Percentiles rank a stretch among this genome's conserved stretches.
Evolutionary conservation across 371 early-diverging fungal species (phyloP).

Genomic region (Mortierella sp.): DNA sequence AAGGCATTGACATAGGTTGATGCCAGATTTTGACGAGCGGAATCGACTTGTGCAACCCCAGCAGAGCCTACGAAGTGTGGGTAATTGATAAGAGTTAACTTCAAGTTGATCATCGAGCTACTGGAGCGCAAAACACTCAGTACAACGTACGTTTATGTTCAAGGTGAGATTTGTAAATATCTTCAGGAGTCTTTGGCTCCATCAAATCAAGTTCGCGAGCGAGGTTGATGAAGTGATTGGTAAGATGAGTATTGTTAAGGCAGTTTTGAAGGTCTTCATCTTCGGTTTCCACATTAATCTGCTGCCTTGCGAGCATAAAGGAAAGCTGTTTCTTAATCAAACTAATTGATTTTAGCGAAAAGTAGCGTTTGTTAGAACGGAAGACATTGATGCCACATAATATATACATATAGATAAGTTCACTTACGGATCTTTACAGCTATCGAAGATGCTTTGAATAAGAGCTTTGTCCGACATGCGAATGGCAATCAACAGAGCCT

Average conservation of each 20-base stretch:
- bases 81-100: background rate
- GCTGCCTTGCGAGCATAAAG: conserved; percentile 93
- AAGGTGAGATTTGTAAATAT: conserved; percentile 97
- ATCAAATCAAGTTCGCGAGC: conserved; percentile 94
- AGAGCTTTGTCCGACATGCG: conserved; percentile 84
- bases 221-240: conserved; percentile 87
- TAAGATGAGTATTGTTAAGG: conserved; percentile 88
- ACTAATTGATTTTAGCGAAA: conserved; percentile 44
- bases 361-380: background rate
- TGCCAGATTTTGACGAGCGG: conserved; percentile 95
- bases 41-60: conserved; percentile 81
- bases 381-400: background rate
- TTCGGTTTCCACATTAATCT: conserved; percentile 84
- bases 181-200: conserved; percentile 96
- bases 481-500: conserved; percentile 90
- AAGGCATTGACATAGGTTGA: conserved; percentile 98
- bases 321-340: conserved; percentile 94
- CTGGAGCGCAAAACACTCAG: background rate
- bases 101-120: background rate
- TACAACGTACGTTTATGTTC: conserved; percentile 82
- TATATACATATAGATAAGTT: background rate
- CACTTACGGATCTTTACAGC: conserved; percentile 84
- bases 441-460: conserved; percentile 91
- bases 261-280: conserved; percentile 87
- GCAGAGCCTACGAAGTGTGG: conserved; percentile 60